These are phyloP conservation scores for Arbutus unedo DNA, from an alignment of 148 eudicot genomes.

Conservation along the genomic window DNA sequence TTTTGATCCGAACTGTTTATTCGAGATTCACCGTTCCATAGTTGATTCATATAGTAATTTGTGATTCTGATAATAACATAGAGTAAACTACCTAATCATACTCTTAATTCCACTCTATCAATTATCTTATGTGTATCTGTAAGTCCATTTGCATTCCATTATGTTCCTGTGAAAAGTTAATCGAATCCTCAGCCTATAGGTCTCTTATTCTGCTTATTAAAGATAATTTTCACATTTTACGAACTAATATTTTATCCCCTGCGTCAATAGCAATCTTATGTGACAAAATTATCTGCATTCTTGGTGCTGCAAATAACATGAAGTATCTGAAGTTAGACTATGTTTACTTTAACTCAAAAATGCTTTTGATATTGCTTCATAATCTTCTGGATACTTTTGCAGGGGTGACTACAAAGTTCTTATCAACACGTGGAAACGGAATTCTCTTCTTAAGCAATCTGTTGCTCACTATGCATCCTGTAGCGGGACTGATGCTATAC, in stretches of 20 bases:
- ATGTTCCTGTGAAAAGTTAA: background rate
- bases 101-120: background rate
- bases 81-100: background rate
- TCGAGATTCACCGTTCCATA: background rate
- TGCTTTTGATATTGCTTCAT: background rate
- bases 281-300: background rate
- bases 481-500: slow-evolving; percentile 64
- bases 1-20: background rate
- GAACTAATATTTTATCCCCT: background rate
- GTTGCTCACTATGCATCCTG: slow-evolving; percentile 79
- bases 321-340: background rate
- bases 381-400: slow-evolving; percentile 8
- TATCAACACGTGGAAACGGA: slow-evolving; percentile 76
- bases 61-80: background rate
- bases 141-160: background rate
- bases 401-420: slow-evolving; percentile 74
- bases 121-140: background rate
- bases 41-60: background rate
- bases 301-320: background rate
- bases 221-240: background rate
- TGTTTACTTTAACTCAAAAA: background rate
- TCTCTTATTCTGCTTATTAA: background rate
- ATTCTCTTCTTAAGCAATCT: slow-evolving; percentile 66
- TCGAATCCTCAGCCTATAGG: background rate
- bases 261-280: background rate